phyloP scores from a whole-genome alignment of 306 rosid species.

The Mimosa pudica region DNA sequence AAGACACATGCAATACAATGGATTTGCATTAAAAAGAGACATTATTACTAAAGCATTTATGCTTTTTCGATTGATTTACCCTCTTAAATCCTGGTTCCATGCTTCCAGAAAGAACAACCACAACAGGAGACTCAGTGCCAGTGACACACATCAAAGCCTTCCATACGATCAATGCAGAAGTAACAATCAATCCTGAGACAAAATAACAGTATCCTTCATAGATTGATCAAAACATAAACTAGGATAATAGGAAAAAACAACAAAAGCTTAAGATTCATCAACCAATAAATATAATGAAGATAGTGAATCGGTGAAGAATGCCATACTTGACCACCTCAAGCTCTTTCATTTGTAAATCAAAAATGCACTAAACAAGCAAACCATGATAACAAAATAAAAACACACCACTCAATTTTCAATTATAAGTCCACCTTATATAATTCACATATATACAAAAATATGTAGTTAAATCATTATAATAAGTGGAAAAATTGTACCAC shows the following conservation, averaged over 20 bases:
- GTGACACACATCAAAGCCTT: conserved; percentile 80
- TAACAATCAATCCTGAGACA: conserved; percentile 72
- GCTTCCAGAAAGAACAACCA: conserved; percentile 93
- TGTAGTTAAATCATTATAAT: too few relatives aligned
- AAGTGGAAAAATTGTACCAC: too few relatives aligned
- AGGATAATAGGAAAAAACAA: not conserved
- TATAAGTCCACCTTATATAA: too few relatives aligned
- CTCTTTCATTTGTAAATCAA: not conserved
- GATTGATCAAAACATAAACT: conserved; percentile 1
- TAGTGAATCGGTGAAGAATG: not conserved
- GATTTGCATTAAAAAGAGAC: not conserved
- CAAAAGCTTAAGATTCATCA: not conserved
- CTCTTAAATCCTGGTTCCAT: conserved; percentile 95
- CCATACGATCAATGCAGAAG: conserved; percentile 86
- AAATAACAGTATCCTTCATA: not conserved
- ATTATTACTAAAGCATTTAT: conserved; percentile 17
- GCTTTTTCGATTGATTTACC: conserved; percentile 42
- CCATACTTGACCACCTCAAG: not conserved
- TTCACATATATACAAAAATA: too few relatives aligned
- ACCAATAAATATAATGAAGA: not conserved
- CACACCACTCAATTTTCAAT: too few relatives aligned
- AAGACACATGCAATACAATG: conserved; percentile 8
- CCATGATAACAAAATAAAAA: not conserved
- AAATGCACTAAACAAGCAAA: too few relatives aligned
- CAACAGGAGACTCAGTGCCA: conserved; percentile 87